Evolutionary conservation across 2,329 filamentous ascomycete species (phyloP), one percentile per base, ranked within the genome.

Genomic region (Rugonectria rugulosa): DNA sequence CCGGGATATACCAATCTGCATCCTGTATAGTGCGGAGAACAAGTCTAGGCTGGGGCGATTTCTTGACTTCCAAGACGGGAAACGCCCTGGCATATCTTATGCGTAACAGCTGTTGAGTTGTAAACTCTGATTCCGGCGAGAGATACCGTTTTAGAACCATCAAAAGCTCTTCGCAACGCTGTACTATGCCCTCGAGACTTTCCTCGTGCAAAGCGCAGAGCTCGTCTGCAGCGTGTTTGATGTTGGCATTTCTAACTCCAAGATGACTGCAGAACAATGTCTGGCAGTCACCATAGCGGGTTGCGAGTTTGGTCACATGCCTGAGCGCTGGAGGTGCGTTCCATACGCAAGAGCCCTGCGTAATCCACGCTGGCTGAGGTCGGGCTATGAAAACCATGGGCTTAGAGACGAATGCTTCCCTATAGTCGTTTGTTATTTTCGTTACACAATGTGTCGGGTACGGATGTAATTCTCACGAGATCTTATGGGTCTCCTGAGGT

Each of bases 1-100:
- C 52, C 2, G 52, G 43, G 11, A 55, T 49, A 11, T 49, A 55
- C 52, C 45, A 55, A 38, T 49, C 31, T 11, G n/a, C 29, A 37
- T 49, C 44, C 8, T 38, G 17, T 26, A 48, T 9, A 23, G 51
- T 14, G 17, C 29, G 20, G 29, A 54, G 29, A 41, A 29, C 27
- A 11, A 47, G 7, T 15, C 12, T 14, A 7, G 27, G 31, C 6
- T 27, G 9, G n/a, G 26, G n/a, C 2, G 4, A 9, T 32, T n/a
- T 14, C 27, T 29, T 2, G 15, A 29, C 14, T 46, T 21, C 6
- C 29, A 46, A n/a, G 10, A 53, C n/a, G 2, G 50, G 50, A n/a
- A 53, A 46, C 1, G 46, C 20, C 3, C 24, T 40, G 5, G 50
- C 50, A 41, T 53, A 21, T n/a, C 32, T 32, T n/a, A 53, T 14